These are phyloP conservation scores for Lipomyces chichibuensis DNA, from an alignment of 805 yeast species.

Conservation along the genomic window DNA sequence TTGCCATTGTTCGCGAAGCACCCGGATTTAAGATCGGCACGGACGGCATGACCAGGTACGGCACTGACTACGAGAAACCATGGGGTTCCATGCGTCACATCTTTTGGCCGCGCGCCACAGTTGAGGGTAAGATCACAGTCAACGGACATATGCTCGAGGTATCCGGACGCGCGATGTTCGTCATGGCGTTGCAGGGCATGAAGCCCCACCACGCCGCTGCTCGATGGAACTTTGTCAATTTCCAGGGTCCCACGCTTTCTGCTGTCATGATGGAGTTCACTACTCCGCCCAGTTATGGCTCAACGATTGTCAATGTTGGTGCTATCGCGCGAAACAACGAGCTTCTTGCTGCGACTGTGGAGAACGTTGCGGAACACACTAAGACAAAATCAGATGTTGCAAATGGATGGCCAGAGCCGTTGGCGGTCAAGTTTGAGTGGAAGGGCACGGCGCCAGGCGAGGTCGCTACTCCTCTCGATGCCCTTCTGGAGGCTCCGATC, in stretches of 20 bases:
- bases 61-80: slow-evolving; percentile 78
- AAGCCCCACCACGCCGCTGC: slow-evolving; percentile 99
- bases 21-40: slow-evolving; percentile 89
- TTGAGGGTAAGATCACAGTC: slow-evolving; percentile 64
- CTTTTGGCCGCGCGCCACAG: slow-evolving; percentile 91
- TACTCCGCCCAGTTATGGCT: slow-evolving; percentile 88
- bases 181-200: slow-evolving; percentile 98
- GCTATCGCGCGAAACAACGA: slow-evolving; percentile 67
- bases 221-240: slow-evolving; percentile 90
- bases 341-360: slow-evolving; percentile 64
- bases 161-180: slow-evolving; percentile 68
- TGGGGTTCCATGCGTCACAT: slow-evolving; percentile 98
- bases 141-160: slow-evolving; percentile 46
- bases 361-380: slow-evolving; percentile 66
- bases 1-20: slow-evolving; percentile 61
- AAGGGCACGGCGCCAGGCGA: slow-evolving; percentile 56
- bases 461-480: slow-evolving; percentile 39
- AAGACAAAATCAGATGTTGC: slow-evolving; percentile 61
- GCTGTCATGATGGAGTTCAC: slow-evolving; percentile 93
- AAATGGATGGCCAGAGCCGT: slow-evolving; percentile 92
- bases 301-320: slow-evolving; percentile 78
- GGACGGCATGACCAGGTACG: slow-evolving; percentile 84
- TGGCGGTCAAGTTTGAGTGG: slow-evolving; percentile 61
- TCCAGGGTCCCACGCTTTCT: slow-evolving; percentile 72
- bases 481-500: slow-evolving; percentile 58